Evolutionary conservation across 495 filamentous ascomycete species (phyloP), one percentile per base, ranked within the genome.

Genomic region (Aspergillus taichungensis): DNA sequence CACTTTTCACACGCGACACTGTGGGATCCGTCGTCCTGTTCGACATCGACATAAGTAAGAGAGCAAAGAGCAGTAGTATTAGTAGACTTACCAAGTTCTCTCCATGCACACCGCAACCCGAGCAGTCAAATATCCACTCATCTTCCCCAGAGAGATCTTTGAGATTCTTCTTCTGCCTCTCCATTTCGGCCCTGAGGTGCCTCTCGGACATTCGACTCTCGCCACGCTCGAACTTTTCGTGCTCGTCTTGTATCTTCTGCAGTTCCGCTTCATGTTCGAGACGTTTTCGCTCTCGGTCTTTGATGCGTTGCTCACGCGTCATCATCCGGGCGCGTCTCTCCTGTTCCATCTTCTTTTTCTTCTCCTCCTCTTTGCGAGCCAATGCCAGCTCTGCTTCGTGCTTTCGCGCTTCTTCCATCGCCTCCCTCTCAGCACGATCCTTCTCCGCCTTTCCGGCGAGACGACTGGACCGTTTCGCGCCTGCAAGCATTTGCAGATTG

Each of bases 1-100:
- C 92, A 98, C 39, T 75, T 82, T 55, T 97, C 92, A 60, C 92
- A 98, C n/a, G 89, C 84, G 46, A 98, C 79, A 59, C 86, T 95
- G 60, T 94, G 87, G 2, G 85, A 82, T 38, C 92, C 92, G 54
- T 96, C 92, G 52, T 96, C 91, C 77, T 83, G 47, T 27, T n/a
- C 9, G 34, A 42, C 47, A 61, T n/a, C 9, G 34, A 42, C 47
- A 61, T 57, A 18, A 59, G 47, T 29, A 38, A 30, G 27, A 8
- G 24, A 18, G 9, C 18, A 11, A n/a, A 36, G 30, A 3, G 11
- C 3, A 2, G 8, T 37, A 3, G 3, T 34, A 34, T 34, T 6
- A n/a, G 35, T n/a, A 37, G 42, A 52, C 75, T 55, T 65, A 82
- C 79, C 52, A 84, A 43, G 51, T 94, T 83, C 54, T 92, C 82